A percentile compares a stretch with the other conserved stretches of the same genome.
Conservation (phyloP, 23 red algal species). For the Gracilaria vermiculophylla region DNA sequence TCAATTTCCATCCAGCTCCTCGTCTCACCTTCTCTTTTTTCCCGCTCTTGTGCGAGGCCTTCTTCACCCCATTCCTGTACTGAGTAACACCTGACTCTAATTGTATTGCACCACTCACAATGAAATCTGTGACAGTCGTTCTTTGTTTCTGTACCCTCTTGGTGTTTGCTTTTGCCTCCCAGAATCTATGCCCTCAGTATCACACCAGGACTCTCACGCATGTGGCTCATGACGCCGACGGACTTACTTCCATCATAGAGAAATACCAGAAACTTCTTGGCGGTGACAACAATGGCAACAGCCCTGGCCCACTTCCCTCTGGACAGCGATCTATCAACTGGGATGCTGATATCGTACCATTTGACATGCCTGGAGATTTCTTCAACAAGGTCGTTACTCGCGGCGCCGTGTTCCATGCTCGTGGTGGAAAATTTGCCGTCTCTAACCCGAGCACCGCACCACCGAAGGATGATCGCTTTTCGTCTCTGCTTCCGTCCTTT, state of each 20-base stretch:
- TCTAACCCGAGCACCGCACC: constrained; percentile 25
- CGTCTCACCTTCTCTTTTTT: too few relatives aligned
- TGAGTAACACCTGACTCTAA: too few relatives aligned
- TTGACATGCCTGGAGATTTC: constrained; percentile 71
- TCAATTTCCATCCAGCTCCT: too few relatives aligned
- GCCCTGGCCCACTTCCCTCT: neutral
- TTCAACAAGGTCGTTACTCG: constrained; percentile 63
- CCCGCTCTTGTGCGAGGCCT: too few relatives aligned
- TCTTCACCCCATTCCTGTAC: too few relatives aligned
- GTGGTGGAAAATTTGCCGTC: constrained; percentile 41
- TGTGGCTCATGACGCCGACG: neutral
- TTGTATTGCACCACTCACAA: too few relatives aligned
- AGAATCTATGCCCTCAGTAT: constrained; percentile 28
- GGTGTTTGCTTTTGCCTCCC: too few relatives aligned
- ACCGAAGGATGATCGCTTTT: constrained; percentile 57
- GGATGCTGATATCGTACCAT: constrained; percentile 68
- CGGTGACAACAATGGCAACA: constrained; percentile 21
- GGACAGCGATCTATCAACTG: constrained; percentile 61
- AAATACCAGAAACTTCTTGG: constrained; percentile 9
- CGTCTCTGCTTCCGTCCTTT: constrained; percentile 19
- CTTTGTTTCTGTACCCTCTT: too few relatives aligned
- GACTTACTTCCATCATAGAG: neutral
- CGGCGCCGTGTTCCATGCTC: constrained; percentile 41
- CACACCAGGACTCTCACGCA: neutral
- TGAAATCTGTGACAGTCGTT: too few relatives aligned